Conservation (phyloP, 345 rosid genomes). For the Eucalyptus cloeziana region DNA sequence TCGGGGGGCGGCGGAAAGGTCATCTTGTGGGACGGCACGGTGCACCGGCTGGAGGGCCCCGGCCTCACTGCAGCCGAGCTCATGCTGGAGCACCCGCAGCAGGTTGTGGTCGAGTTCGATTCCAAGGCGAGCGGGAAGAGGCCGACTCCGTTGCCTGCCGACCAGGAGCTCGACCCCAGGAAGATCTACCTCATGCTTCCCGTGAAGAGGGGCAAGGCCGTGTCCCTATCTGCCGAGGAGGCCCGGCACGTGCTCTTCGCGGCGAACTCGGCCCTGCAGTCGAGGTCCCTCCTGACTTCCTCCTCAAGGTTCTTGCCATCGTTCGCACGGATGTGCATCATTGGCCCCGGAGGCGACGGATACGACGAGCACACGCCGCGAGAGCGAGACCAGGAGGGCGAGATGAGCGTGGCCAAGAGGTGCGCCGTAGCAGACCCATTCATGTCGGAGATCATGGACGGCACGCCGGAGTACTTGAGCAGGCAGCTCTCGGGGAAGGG, state of each 20-base stretch:
- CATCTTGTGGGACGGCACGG: slow-evolving; percentile 47
- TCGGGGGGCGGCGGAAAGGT: slow-evolving; percentile 30
- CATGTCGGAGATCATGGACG: not conserved
- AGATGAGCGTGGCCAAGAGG: not conserved
- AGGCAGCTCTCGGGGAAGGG: slow-evolving; percentile 54
- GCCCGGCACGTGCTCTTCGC: slow-evolving; percentile 25
- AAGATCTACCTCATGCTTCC: slow-evolving; percentile 65
- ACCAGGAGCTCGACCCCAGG: slow-evolving; percentile 36
- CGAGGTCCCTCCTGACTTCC: not conserved
- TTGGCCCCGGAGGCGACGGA: not conserved
- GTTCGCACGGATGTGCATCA: slow-evolving; percentile 26
- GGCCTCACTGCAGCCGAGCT: slow-evolving; percentile 62
- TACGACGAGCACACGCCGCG: not conserved
- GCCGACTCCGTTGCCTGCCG: slow-evolving; percentile 64
- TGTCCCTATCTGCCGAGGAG: slow-evolving; percentile 32
- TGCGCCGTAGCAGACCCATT: not conserved
- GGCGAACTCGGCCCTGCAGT: slow-evolving; percentile 35
- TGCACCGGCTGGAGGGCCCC: slow-evolving; percentile 28
- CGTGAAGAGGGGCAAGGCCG: slow-evolving; percentile 26
- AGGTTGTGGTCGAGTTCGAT: slow-evolving; percentile 64
- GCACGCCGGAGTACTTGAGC: slow-evolving; percentile 41
- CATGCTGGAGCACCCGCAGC: slow-evolving; percentile 66
- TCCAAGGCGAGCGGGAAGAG: slow-evolving; percentile 14
- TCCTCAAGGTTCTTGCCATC: slow-evolving; percentile 35
- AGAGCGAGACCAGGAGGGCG: not conserved